phyloP scores from a whole-genome alignment of 2,329 filamentous ascomycete genomes.

The Pseudogymnoascus sp. region DNA sequence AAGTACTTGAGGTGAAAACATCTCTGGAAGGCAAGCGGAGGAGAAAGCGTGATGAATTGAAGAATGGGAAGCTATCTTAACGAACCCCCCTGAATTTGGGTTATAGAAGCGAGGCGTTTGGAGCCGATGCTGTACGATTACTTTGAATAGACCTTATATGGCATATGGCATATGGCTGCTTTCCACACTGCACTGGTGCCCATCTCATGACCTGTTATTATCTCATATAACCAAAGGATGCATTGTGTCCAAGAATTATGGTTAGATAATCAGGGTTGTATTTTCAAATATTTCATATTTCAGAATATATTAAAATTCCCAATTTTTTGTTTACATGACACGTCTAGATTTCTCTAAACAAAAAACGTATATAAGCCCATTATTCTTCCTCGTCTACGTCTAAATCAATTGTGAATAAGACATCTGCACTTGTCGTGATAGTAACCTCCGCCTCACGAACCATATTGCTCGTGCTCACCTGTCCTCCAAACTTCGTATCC shows the following conservation, averaged over 20 bases:
- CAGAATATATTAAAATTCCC: background rate
- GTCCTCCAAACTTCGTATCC: conserved; percentile 66
- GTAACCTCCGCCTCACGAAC: conserved; percentile 54
- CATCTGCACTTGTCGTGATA: conserved; percentile 54
- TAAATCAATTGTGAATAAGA: conserved; percentile 66
- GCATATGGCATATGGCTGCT: background rate
- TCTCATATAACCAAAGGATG: background rate
- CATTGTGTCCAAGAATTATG: background rate
- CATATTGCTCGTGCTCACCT: conserved; percentile 75
- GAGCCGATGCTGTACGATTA: conserved; percentile 4
- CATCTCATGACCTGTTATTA: background rate
- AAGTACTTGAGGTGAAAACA: conserved; percentile 61
- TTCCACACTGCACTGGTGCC: background rate
- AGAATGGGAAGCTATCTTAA: background rate
- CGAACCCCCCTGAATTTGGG: background rate
- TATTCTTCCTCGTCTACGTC: background rate
- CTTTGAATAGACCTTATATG: background rate
- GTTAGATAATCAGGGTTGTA: background rate
- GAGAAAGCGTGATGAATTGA: background rate
- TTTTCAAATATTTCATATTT: background rate
- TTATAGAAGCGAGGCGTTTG: background rate
- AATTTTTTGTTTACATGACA: background rate
- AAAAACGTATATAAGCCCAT: background rate
- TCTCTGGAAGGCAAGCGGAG: background rate
- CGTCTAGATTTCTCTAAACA: background rate